Evolutionary conservation across 257 asterid genomes (phyloP).

Genomic region (Prunella vulgaris): DNA sequence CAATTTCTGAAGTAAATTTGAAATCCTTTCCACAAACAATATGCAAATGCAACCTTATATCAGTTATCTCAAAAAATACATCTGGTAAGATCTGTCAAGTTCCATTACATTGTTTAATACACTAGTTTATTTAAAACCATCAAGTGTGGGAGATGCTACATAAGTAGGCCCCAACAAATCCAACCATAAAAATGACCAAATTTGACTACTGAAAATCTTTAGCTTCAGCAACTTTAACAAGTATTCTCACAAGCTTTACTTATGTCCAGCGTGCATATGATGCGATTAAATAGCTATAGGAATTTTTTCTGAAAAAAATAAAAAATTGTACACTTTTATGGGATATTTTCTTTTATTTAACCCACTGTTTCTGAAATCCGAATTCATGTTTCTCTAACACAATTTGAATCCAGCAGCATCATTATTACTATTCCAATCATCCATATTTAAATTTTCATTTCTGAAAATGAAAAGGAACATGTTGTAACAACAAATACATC

Average conservation of each 20-base stretch:
- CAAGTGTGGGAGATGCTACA: not conserved
- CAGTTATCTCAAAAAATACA: not conserved
- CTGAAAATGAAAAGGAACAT: not conserved
- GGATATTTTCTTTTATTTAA: not conserved
- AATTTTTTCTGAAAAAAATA: too few species aligned
- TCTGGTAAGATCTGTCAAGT: not conserved
- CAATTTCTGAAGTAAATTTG: not conserved
- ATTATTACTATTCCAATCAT: not conserved
- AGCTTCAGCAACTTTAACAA: not conserved
- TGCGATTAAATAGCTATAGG: not conserved
- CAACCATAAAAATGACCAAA: not conserved
- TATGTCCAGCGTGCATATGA: not conserved
- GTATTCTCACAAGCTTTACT: not conserved
- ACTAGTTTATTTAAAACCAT: not conserved
- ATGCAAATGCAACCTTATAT: not conserved
- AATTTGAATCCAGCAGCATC: too few species aligned
- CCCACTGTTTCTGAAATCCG: too few species aligned
- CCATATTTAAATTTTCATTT: not conserved
- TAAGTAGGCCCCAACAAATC: not conserved
- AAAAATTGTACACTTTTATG: not conserved
- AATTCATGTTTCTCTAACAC: too few species aligned
- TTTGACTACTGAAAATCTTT: not conserved
- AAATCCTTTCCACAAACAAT: not conserved
- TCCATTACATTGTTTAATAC: not conserved
- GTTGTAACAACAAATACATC: not conserved